Percentiles rank a stretch among this genome's conserved stretches.
Evolutionary conservation across 1,284 basidiomycete genomes (phyloP).

Genomic region (Mycena citricolor): DNA sequence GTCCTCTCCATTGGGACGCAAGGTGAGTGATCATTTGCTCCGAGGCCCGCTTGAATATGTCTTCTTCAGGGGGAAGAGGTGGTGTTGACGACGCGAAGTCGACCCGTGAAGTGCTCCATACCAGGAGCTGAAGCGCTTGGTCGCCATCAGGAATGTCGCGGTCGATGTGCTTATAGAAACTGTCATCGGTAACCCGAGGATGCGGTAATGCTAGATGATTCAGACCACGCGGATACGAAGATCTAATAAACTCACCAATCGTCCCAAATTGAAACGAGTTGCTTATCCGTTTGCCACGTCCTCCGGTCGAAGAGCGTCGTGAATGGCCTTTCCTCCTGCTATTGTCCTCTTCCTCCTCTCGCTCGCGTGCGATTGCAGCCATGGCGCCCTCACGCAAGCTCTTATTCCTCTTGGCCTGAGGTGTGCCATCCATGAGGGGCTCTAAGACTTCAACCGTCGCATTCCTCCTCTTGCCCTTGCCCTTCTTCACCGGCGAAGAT

Average conservation of each 20-base stretch:
- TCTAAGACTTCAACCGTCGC: conserved; percentile 28
- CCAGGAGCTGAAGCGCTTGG: conserved; percentile 75
- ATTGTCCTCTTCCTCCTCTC: conserved; percentile 20
- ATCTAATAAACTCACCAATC: conserved; percentile 55
- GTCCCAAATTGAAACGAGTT: conserved; percentile 71
- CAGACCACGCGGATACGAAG: conserved; percentile 16
- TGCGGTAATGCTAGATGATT: conserved; percentile 71
- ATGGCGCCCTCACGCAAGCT: conserved; percentile 39
- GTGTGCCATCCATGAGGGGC: conserved; percentile 38
- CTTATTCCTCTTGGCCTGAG: conserved; percentile 45
- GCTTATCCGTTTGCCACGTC: conserved; percentile 78
- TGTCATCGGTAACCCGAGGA: conserved; percentile 64
- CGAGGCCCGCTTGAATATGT: conserved; percentile 26
- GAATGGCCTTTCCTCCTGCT: conserved; percentile 29
- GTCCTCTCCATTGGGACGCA: conserved; percentile 11
- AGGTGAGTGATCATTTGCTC: conserved; percentile 10
- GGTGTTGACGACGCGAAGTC: conserved; percentile 32
- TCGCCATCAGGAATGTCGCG: conserved; percentile 75
- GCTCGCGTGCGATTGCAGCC: conserved; percentile 32
- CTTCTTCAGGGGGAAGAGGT: conserved; percentile 34
- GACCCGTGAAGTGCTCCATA: conserved; percentile 65
- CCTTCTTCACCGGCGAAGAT: conserved; percentile 34
- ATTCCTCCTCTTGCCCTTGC: conserved; percentile 26
- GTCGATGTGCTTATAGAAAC: conserved; percentile 85
- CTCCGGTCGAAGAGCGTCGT: conserved; percentile 66